Conservation (phyloP, 2,329 filamentous ascomycete species). For the Pseudocercospora macadamiae region DNA sequence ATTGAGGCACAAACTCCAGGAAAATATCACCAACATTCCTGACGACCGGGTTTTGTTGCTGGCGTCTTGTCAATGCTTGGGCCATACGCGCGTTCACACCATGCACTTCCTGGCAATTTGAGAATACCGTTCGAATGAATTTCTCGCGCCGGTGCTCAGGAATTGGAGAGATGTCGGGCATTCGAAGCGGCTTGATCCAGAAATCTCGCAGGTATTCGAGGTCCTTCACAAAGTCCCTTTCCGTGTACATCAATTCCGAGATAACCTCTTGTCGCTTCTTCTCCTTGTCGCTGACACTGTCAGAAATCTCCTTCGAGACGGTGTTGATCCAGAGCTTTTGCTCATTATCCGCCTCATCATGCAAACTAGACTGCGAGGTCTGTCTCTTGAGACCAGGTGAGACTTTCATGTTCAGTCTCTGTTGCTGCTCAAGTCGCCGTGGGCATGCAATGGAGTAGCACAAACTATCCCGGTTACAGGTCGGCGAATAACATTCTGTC, state of each 20-base stretch:
- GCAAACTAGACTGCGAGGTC: slow-evolving; percentile 70
- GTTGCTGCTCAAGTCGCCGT: slow-evolving; percentile 89
- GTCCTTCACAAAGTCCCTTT: slow-evolving; percentile 98
- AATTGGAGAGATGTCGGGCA: slow-evolving; percentile 78
- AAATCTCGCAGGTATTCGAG: slow-evolving; percentile 96
- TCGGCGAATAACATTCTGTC: slow-evolving; percentile 97
- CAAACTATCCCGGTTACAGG: slow-evolving; percentile 89
- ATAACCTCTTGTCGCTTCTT: slow-evolving; percentile 99
- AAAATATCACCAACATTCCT: slow-evolving; percentile 92
- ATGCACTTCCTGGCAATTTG: slow-evolving; percentile 93
- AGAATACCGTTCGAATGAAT: slow-evolving; percentile 93
- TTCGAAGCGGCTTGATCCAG: slow-evolving; percentile 92
- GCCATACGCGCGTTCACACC: slow-evolving; percentile 87
- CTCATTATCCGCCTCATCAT: slow-evolving; percentile 84
- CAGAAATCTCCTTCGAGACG: slow-evolving; percentile 90
- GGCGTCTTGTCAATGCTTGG: slow-evolving; percentile 82
- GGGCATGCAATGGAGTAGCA: slow-evolving; percentile 99
- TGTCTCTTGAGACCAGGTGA: slow-evolving; percentile 80
- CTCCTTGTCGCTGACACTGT: slow-evolving; percentile 84
- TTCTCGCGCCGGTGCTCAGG: slow-evolving; percentile 84
- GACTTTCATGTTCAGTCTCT: slow-evolving; percentile 88
- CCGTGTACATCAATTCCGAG: slow-evolving; percentile 97
- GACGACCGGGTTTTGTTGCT: slow-evolving; percentile 89
- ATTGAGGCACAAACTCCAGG: slow-evolving; percentile 85
- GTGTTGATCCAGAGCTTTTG: slow-evolving; percentile 99